Conservation (phyloP, 2,329 filamentous ascomycete genomes). For the Rhexocercosporidium sp. region DNA sequence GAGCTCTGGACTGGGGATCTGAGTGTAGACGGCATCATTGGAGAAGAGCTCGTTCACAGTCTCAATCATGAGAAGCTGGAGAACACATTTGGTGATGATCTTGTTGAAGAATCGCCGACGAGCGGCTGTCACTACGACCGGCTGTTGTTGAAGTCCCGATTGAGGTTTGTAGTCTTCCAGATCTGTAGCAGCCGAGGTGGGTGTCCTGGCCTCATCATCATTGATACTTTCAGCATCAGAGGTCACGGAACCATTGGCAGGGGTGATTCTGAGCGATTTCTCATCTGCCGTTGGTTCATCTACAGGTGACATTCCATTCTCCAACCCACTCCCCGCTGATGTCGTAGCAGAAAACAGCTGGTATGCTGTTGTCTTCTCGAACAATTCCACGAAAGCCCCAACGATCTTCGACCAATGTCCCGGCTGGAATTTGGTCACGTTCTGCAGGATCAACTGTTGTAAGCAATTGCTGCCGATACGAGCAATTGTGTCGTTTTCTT, state of each 20-base stretch:
- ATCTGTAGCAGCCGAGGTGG: constrained; percentile 34
- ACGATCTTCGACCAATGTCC: constrained; percentile 96
- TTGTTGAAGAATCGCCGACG: constrained; percentile 97
- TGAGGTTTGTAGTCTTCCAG: constrained; percentile 85
- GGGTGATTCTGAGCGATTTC: constrained; percentile 67
- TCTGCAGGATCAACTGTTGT: constrained; percentile 94
- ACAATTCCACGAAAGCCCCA: constrained; percentile 92
- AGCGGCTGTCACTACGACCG: constrained; percentile 89
- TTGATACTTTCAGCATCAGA: constrained; percentile 39
- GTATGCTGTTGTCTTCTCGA: constrained; percentile 91
- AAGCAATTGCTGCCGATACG: constrained; percentile 98
- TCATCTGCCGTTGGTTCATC: constrained; percentile 45
- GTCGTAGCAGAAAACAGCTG: constrained; percentile 89
- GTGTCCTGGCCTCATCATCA: constrained; percentile 40
- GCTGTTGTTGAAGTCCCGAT: constrained; percentile 79
- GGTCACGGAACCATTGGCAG: constrained; percentile 48
- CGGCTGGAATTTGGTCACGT: constrained; percentile 86
- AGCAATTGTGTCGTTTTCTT: constrained; percentile 98
- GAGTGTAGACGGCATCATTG: constrained; percentile 90
- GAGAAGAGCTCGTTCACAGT: constrained; percentile 99
- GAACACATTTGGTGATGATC: constrained; percentile 97
- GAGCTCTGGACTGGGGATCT: constrained; percentile 90
- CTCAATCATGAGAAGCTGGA: constrained; percentile 98
- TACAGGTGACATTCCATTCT: constrained; percentile 51
- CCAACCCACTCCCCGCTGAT: constrained; percentile 58